Conservation (phyloP, 2,329 filamentous ascomycete species). For the Pseudocercospora eumusae region DNA sequence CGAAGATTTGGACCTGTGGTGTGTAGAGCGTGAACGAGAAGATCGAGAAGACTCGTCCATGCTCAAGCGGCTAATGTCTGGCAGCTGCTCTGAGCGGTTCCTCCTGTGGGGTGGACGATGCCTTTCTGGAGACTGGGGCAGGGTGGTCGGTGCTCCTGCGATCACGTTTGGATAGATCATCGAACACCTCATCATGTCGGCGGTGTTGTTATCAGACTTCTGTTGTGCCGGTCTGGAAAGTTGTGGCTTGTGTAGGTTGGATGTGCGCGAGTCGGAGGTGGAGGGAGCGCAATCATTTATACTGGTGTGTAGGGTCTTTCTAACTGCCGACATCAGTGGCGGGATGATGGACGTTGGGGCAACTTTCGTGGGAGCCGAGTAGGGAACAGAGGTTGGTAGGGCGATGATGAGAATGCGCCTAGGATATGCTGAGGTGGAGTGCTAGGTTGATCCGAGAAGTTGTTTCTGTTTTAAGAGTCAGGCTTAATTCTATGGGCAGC, state of each 20-base stretch:
- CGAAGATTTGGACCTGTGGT: conserved; percentile 7
- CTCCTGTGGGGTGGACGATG: conserved; percentile 7
- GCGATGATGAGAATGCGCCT: conserved; percentile 9
- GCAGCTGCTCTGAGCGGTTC: conserved; percentile 13
- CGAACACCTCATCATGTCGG: conserved; percentile 17
- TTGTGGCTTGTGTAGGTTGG: neutral
- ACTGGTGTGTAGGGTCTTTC: conserved; percentile 15
- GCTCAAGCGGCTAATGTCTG: conserved; percentile 15
- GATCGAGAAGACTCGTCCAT: conserved; percentile 15
- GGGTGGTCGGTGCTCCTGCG: neutral
- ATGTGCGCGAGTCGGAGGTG: conserved; percentile 9
- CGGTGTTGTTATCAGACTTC: conserved; percentile 7
- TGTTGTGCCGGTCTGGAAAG: conserved; percentile 8
- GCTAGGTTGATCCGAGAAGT: conserved; percentile 5
- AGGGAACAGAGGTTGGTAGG: conserved; percentile 1
- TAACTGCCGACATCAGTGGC: conserved; percentile 7
- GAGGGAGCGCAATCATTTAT: conserved; percentile 22
- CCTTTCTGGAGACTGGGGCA: neutral
- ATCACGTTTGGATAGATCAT: conserved; percentile 19
- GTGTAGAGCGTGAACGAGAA: conserved; percentile 13
- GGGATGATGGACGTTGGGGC: conserved; percentile 2
- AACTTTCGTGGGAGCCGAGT: conserved; percentile 4
- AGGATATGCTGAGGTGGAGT: conserved; percentile 6
- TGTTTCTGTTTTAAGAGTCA: conserved; percentile 6
- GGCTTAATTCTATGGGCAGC: neutral